Evolutionary conservation across 805 yeast genomes (phyloP), one percentile per base, ranked within the genome.

Genomic region (Lachancea sp.): DNA sequence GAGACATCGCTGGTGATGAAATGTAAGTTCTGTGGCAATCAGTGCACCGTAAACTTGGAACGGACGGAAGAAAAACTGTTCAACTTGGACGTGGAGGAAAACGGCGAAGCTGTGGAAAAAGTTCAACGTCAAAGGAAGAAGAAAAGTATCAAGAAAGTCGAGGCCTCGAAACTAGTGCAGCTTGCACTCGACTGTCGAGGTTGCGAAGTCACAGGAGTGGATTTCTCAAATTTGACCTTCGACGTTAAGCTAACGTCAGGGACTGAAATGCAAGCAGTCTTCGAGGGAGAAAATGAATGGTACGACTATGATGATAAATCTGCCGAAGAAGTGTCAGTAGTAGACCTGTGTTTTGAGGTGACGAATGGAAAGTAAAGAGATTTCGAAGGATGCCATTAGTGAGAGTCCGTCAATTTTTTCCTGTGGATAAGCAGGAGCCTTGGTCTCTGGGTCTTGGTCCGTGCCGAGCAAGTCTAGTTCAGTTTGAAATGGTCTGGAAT

Each of bases 281-380:
- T 88, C 20, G 93, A 84, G 45, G 68, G 89, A 25, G 75, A 72
- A 31, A 96, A 86, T 20, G 98, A 93, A 60, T 90, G 96, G 90
- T 93, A 82, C 60, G 99, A 93, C 57, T 93, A 90, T 59, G 98
- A 93, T 62, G 98, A 93, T 46, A 77, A 80, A 52, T 81, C 84
- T 7, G 77, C 79, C 11, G 77, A 70, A 36, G 97, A 91, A 63
- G 96, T 89, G 16, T 78, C 90, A 18, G 75, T 93, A 13, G 79
- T 85, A 1, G 90, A 86, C 2, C 70, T 80, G n/a, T 59, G 65
- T 36, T 90, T 93, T 83, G 76, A 73, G 9, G 70, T 91, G 36
- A 66, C 70, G 8, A 62, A 60, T 36, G 65, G 62, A 17, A 61
- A 60, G 48, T 57, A 22, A 8, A 8, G 25, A 8, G 8, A 22